Base-by-base conservation (phyloP, 768 basidiomycete species). In the Multifurca ochricompacta region DNA sequence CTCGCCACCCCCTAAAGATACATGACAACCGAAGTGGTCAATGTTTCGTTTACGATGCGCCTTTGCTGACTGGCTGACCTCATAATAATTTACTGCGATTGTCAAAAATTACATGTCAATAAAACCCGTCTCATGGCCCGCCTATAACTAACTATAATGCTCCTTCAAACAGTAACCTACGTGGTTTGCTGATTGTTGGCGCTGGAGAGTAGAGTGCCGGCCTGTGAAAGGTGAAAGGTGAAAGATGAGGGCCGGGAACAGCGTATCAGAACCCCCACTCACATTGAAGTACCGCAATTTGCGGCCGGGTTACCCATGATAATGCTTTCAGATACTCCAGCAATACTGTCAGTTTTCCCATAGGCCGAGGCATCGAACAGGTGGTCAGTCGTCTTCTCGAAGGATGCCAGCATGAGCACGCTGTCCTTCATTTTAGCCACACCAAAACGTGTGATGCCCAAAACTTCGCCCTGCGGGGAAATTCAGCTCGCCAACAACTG, bases 401-500 rank as follows among this genome's bases (percentile, higher is more conserved):
- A 99, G 23, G 92, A 96, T 9, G 96, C 96, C 63, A 98, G 75
- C 96, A 98, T 99, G 64, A 99, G 80, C 1, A 97, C 94, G 64
- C 91, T 92, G 70, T 99, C 96, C 70, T 98, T 98, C 92, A 98
- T 98, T 74, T 97, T 97, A 7, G 94, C 91, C 23, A 99, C 95
- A 66, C 96, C 96, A 70, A 98, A 98, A 28, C 96, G 88, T 6
- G 96, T 99, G 68, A 99, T 98, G 41, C 96, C 96, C 48, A 99
- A 73, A 1, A 98, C 93, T 67, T 98, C 95, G 39, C 96, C 96
- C 90, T 94, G 66, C 18, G 25, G 1, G 31, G 28, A 54, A 11
- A 54, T 18, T 57, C 25, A 44, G 37, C n/a, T 35, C 31, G n/a
- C 3, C n/a, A 42, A 7, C 39, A 37, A 16, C 11, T 21, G 44